A percentile compares a stretch with the other conserved stretches of the same genome.
phyloP scores from a whole-genome alignment of 345 rosid genomes.

The Arabidopsis suecica region DNA sequence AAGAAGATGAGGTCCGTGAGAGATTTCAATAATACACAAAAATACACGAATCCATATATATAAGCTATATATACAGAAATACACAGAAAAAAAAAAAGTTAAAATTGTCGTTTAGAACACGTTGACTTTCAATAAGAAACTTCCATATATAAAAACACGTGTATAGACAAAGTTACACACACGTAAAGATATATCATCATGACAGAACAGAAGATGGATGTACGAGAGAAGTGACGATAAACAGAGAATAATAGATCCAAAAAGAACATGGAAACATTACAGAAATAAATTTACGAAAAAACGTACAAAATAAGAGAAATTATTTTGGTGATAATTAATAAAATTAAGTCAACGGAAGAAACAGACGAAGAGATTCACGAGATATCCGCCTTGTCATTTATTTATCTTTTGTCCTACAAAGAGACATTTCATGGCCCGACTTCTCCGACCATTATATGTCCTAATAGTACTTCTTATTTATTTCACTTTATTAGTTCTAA shows the following conservation, averaged over 20 bases:
- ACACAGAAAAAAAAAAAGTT: constrained; percentile 27
- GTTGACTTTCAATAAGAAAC: constrained; percentile 43
- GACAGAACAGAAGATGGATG: constrained; percentile 37
- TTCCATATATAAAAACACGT: constrained; percentile 42
- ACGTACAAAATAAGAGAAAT: background rate
- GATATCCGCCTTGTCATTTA: constrained; percentile 39
- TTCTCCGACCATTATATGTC: constrained; percentile 42
- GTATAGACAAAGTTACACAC: constrained; percentile 35
- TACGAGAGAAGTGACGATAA: constrained; percentile 41
- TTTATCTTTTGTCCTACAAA: constrained; percentile 30
- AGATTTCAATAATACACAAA: constrained; percentile 35
- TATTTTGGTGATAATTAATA: constrained; percentile 24
- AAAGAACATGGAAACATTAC: constrained; percentile 23
- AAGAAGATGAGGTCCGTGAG: constrained; percentile 33
- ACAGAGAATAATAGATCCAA: constrained; percentile 44
- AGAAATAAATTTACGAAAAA: background rate
- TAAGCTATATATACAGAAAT: background rate
- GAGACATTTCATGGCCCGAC: constrained; percentile 45
- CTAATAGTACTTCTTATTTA: constrained; percentile 2
- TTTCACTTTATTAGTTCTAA: constrained; percentile 1
- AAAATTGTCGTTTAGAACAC: constrained; percentile 38
- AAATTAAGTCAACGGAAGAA: constrained; percentile 46
- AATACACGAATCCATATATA: constrained; percentile 3
- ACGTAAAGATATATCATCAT: constrained; percentile 16
- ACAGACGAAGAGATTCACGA: constrained; percentile 47